Evolutionary conservation across 495 filamentous ascomycete species (phyloP).

Genomic region (Penicillium steckii): DNA sequence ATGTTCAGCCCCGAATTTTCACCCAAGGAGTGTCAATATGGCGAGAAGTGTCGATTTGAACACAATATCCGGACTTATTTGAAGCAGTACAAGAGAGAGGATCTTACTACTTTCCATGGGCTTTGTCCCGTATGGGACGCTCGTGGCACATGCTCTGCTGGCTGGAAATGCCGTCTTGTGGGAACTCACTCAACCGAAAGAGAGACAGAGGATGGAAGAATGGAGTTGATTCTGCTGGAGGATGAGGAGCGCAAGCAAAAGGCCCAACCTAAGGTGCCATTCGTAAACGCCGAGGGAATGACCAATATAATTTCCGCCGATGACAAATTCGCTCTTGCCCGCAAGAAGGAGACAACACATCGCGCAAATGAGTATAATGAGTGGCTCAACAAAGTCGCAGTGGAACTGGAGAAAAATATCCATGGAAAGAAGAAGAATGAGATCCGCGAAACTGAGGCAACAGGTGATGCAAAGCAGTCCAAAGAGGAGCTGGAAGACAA

Average conservation of each 20-base stretch:
- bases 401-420: constrained; percentile 50
- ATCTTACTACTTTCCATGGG: constrained; percentile 70
- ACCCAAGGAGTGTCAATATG: constrained; percentile 67
- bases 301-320: constrained; percentile 68
- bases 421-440: constrained; percentile 28
- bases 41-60: constrained; percentile 71
- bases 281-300: constrained; percentile 57
- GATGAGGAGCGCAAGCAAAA: constrained; percentile 49
- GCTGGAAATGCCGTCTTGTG: constrained; percentile 92
- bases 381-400: constrained; percentile 65
- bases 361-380: constrained; percentile 73
- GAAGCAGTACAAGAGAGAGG: constrained; percentile 73
- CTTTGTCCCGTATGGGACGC: constrained; percentile 78
- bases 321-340: constrained; percentile 67
- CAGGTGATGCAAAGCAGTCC: constrained; percentile 2
- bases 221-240: constrained; percentile 72
- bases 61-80: constrained; percentile 86
- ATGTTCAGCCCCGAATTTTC: constrained; percentile 70
- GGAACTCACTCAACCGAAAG: constrained; percentile 77
- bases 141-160: constrained; percentile 71
- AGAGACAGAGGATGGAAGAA: constrained; percentile 69
- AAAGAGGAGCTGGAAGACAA: constrained; percentile 58
- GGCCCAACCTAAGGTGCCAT: constrained; percentile 28
- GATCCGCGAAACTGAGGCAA: constrained; percentile 2
- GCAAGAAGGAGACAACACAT: constrained; percentile 60